Base-by-base conservation (phyloP, 106 monocot genomes). In the Dactylorhiza incarnata region DNA sequence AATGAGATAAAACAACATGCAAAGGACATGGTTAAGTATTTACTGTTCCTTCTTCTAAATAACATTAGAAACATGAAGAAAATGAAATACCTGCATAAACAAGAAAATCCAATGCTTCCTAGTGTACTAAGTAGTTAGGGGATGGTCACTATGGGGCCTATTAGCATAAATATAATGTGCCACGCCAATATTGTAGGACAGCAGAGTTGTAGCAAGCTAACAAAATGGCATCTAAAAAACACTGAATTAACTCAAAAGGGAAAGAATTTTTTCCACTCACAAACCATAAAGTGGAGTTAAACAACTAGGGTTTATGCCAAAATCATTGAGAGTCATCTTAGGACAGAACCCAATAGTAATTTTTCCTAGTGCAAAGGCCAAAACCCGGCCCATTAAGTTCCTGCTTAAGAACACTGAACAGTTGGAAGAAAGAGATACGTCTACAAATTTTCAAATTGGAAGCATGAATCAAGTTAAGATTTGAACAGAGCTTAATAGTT, bases 351-450 rank as follows among this genome's bases (percentile, higher is more conserved):
- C 69, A 3, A 45, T 37, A 37, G 1, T 37, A 44, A 69, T 45
- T 44, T 25, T 68, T 45, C 16, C 69, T 69, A 69, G 69, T 45
- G 13, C 24, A 45, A 45, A 16, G 16, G n/a, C 16, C 45, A 24
- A 69, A 69, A 69, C n/a, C 45, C 45, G 9, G 45, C 44, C 17
- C 24, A 5, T 17, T 46, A 69, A 37, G 29, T 29, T 46, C 68
- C 69, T 24, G 69, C 69, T 69, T 69, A 24, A 45, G 69, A 43
- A 69, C 44, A 45, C 14, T 69, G n/a, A 69, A 17, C 45, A 16
- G 15, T n/a, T 69, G 16, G 10, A 12, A 69, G 15, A 7, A 46
- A 1, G 10, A 69, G 15, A 46, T 17, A 45, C 7, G 16, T 16
- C 7, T 45, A 45, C 5, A 69, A n/a, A 9, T 11, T 52, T 52